Base-by-base conservation (phyloP, 179 eudicot genomes). In the Beta corolliflora region DNA sequence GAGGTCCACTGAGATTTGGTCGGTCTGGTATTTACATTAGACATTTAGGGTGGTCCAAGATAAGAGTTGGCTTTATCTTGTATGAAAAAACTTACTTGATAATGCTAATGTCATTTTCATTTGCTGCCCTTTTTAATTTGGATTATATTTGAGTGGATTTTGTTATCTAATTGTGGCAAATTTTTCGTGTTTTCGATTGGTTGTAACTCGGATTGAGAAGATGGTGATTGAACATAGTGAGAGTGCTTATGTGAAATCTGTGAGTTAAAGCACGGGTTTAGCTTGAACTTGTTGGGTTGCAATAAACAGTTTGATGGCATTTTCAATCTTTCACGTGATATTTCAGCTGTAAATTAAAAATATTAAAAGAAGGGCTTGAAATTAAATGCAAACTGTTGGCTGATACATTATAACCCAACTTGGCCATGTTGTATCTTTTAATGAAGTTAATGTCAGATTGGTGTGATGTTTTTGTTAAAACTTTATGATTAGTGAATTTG, bases 241-340 rank as follows among this genome's bases (percentile, higher is more conserved):
- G 66, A 75, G 81, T 82, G 31, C 45, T 90, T 87, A 69, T 87
- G 87, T 86, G 90, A 79, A 85, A 88, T 84, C 92, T 93, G 93
- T 94, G 97, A 93, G 86, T 78, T 55, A 45, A 65, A 81, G 81
- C 90, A 88, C 89, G 89, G 91, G 91, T 80, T 83, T 81, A 85
- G 84, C 79, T 86, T 86, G 89, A 85, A 83, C 64, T 83, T 85
- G 64, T 3, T 83, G 87, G 89, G 84, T 85, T 75, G 82, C 88
- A 86, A 71, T 88, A 84, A 89, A 78, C 86, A 83, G 67, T 80
- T 82, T 81, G 84, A 77, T 86, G 83, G 19, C 77, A 79, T 76
- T 77, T 81, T 81, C 81, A 64, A 68, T 85, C 93, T 89, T 94
- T 94, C 97, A 84, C 87, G 97, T 94, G 97, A 91, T 36, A 36